Percentiles rank a stretch among this genome's conserved stretches.
Conservation (phyloP, 1,284 basidiomycete genomes). For the Lentinula novae-zelandiae region DNA sequence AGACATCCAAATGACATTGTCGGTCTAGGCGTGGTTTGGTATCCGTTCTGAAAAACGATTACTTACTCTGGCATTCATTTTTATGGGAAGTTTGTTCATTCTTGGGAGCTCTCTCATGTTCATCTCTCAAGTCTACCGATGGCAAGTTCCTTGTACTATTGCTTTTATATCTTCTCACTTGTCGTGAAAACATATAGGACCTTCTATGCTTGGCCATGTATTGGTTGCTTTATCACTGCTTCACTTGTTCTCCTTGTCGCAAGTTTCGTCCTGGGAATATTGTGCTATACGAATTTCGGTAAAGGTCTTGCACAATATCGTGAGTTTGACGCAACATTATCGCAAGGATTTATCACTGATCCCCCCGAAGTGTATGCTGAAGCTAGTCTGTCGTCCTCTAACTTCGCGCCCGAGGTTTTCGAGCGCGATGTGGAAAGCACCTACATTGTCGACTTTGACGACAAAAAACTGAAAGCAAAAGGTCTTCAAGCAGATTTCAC, state of each 20-base stretch:
- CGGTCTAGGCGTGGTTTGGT: conserved; percentile 47
- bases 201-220: conserved; percentile 54
- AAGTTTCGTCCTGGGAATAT: conserved; percentile 40
- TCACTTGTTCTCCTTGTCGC: conserved; percentile 44
- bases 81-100: conserved; percentile 35
- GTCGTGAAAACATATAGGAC: conserved; percentile 26
- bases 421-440: conserved; percentile 29
- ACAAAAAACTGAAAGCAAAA: neutral
- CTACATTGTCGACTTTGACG: neutral
- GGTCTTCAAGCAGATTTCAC: neutral
- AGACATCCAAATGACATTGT: neutral
- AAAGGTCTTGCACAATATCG: conserved; percentile 48
- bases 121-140: conserved; percentile 47
- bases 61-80: conserved; percentile 42
- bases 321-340: conserved; percentile 21
- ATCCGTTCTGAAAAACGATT: conserved; percentile 42
- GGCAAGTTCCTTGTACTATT: conserved; percentile 25
- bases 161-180: neutral
- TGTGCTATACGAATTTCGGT: conserved; percentile 48
- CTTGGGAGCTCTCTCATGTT: conserved; percentile 49
- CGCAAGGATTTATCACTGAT: neutral
- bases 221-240: conserved; percentile 42
- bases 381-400: conserved; percentile 33
- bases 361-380: conserved; percentile 39
- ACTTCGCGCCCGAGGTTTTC: conserved; percentile 46